Percentiles rank a stretch among this genome's conserved stretches.
Conservation (phyloP, 192 early-diverging fungal genomes). For the Backusella mclennaniae region DNA sequence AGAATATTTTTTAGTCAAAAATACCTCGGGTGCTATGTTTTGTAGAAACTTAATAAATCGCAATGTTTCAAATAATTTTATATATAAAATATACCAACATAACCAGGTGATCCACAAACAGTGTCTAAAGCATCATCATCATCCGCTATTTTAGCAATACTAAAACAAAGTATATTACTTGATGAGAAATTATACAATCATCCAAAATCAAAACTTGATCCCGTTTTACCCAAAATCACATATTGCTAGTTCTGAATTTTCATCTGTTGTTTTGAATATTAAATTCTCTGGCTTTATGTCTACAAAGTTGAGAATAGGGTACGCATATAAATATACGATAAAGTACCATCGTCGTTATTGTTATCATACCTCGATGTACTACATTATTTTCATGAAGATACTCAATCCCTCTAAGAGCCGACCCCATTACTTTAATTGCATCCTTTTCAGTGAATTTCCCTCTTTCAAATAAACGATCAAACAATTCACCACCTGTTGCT, state of each 20-base stretch:
- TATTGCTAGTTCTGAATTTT: slow-evolving; percentile 69
- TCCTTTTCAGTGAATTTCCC: slow-evolving; percentile 85
- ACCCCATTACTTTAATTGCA: slow-evolving; percentile 70
- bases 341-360: background rate
- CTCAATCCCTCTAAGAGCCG: slow-evolving; percentile 70
- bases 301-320: slow-evolving; percentile 2
- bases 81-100: slow-evolving; percentile 36
- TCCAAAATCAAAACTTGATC: background rate
- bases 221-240: slow-evolving; percentile 72
- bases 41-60: background rate
- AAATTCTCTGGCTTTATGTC: slow-evolving; percentile 88
- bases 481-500: slow-evolving; percentile 83
- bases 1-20: slow-evolving; percentile 76
- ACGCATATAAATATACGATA: background rate
- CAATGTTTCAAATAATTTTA: background rate
- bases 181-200: background rate
- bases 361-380: slow-evolving; percentile 69
- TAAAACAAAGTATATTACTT: background rate
- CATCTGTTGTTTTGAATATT: slow-evolving; percentile 63
- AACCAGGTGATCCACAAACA: slow-evolving; percentile 85
- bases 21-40: slow-evolving; percentile 71
- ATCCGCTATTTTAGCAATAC: slow-evolving; percentile 62
- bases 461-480: slow-evolving; percentile 73
- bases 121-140: slow-evolving; percentile 69
- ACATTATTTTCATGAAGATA: slow-evolving; percentile 87